Percentiles rank a stretch among this genome's conserved stretches.
Evolutionary conservation across 176 grass and related monocot genomes (phyloP).

Genomic region (Bolboschoenus planiculmis): DNA sequence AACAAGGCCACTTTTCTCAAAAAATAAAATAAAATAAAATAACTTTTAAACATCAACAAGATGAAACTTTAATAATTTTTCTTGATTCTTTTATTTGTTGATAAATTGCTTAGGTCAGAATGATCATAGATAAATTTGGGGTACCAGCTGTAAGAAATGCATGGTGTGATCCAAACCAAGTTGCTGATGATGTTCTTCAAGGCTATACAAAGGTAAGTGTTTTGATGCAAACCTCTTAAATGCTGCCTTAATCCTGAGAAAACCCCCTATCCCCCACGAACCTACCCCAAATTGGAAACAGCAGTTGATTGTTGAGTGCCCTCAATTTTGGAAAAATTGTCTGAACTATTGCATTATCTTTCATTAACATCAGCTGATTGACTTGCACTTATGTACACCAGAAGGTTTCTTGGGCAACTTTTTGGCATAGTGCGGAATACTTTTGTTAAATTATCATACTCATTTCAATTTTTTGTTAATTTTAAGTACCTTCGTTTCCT

Average conservation of each 20-base stretch:
- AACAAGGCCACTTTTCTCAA: too few relatives aligned
- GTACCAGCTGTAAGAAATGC: conserved; percentile 51
- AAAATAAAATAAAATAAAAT: too few relatives aligned
- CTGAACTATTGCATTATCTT: neutral
- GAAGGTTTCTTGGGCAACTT: neutral
- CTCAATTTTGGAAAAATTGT: neutral
- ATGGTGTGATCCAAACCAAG: conserved; percentile 79
- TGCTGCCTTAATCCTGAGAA: neutral
- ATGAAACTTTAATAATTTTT: conserved; percentile 1
- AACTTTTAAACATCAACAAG: too few relatives aligned
- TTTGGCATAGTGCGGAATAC: neutral
- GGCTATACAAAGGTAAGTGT: conserved; percentile 78
- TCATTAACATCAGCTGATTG: neutral
- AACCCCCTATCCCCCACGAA: neutral
- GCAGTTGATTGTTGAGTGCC: neutral
- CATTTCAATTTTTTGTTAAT: neutral
- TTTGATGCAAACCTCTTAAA: neutral
- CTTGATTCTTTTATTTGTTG: neutral
- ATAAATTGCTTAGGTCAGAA: conserved; percentile 45
- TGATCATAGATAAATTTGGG: conserved; percentile 88
- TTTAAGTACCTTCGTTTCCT: neutral
- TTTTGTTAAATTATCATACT: neutral
- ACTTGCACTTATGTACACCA: neutral
- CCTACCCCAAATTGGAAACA: neutral
- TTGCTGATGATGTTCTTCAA: conserved; percentile 74